Evolutionary conservation across 306 rosid genomes (phyloP).

Genomic region (Ormosia emarginata): DNA sequence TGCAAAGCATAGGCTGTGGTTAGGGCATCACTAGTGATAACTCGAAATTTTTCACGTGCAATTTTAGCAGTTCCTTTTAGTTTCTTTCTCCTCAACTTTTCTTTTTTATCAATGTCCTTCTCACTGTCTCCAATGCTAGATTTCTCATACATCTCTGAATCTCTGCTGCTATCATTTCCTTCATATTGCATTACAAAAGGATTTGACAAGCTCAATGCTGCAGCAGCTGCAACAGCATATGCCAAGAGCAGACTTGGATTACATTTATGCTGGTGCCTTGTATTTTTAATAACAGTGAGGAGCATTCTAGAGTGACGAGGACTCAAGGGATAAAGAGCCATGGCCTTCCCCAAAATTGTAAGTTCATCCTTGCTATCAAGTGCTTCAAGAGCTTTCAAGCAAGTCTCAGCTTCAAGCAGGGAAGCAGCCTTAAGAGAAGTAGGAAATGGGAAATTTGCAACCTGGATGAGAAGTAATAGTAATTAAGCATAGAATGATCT

Average conservation of each 20-base stretch:
- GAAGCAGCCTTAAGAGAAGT: conserved; percentile 67
- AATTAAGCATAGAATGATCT: neutral
- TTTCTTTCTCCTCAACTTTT: conserved; percentile 59
- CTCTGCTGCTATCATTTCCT: conserved; percentile 44
- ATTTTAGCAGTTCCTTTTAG: conserved; percentile 57
- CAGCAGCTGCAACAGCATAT: conserved; percentile 78
- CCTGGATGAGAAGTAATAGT: conserved; percentile 47
- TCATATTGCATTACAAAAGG: conserved; percentile 72
- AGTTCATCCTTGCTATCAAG: conserved; percentile 63
- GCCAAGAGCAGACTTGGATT: conserved; percentile 62
- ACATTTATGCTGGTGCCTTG: conserved; percentile 45
- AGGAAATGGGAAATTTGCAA: conserved; percentile 84
- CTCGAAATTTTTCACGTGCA: conserved; percentile 60
- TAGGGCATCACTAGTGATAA: conserved; percentile 75
- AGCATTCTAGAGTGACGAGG: conserved; percentile 98
- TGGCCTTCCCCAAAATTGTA: conserved; percentile 74
- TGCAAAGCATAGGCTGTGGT: conserved; percentile 75
- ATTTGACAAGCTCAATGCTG: conserved; percentile 83
- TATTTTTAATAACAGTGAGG: conserved; percentile 61
- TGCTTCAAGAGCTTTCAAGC: conserved; percentile 87
- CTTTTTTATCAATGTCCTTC: conserved; percentile 43
- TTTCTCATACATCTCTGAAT: conserved; percentile 34
- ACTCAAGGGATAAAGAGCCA: conserved; percentile 88
- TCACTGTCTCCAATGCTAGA: conserved; percentile 14
- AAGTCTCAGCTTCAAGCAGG: conserved; percentile 72